Evolutionary conservation across 306 rosid species (phyloP), one percentile per base, ranked within the genome.

Genomic region (Lathyrus oleraceus): DNA sequence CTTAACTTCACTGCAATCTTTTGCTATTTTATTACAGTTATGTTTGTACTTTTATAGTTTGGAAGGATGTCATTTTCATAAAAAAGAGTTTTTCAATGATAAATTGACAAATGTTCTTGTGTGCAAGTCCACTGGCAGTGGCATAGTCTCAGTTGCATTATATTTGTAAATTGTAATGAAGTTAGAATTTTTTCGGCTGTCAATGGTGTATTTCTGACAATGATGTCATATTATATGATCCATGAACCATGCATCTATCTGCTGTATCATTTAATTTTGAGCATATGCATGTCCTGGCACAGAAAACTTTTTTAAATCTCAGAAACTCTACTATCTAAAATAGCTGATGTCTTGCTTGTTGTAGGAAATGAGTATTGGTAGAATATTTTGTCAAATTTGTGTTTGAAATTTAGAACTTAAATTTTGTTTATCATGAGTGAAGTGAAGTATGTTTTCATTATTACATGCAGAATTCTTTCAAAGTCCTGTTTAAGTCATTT

Each of bases 121-220:
- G 66, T 38, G 60, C 49, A 23, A 48, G 15, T 73, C 35, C 3
- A 48, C 38, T 32, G 38, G 6, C 38, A 32, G 38, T 61, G 45
- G 40, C 35, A 61, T 61, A 39, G 52, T 59, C 32, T 40, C 35
- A 15, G 61, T 49, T 43, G 36, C 36, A 42, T 56, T 57, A 52
- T 40, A 44, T 56, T 57, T 57, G 64, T 69, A 30, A 44, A 47
- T 57, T 57, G 64, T 69, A 30, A 30, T 68, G 71, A 61, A 61
- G 52, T 14, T 49, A 14, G 38, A 35, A 72, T 40, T 66, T 78
- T 71, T 40, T 52, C 19, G 60, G 13, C 20, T 43, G 20, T 66
- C 30, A 63, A 16, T 38, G 62, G 53, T 27, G 1, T 20, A 43
- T 44, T 59, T 13, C 67, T 52, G 32, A 44, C 62, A 27, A 12